phyloP scores from a whole-genome alignment of 352 stramenopile species.

The Globisporangium acanthophoron region DNA sequence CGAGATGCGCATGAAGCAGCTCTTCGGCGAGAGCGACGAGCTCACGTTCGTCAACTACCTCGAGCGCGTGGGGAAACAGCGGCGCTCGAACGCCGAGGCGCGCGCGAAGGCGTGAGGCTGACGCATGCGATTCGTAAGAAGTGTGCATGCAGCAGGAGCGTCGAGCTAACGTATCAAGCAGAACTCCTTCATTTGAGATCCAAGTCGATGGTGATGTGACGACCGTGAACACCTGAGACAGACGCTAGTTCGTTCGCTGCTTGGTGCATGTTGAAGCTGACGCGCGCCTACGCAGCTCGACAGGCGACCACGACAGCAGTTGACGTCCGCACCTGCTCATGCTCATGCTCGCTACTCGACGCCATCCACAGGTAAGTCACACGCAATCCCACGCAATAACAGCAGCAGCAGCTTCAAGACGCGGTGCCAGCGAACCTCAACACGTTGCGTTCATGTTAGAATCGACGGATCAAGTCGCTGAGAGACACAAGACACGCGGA shows the following conservation, averaged over 20 bases:
- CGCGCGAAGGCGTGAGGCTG: conserved; percentile 35
- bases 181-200: too few species aligned
- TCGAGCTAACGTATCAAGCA: neutral
- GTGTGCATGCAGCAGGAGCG: too few species aligned
- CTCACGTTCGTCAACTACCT: conserved; percentile 79
- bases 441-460: conserved; percentile 8
- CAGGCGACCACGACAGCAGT: too few species aligned
- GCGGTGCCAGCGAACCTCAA: neutral
- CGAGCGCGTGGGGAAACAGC: conserved; percentile 69
- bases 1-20: conserved; percentile 88
- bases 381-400: neutral
- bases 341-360: too few species aligned
- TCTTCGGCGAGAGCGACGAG: conserved; percentile 87
- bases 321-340: too few species aligned
- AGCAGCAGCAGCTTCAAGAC: too few species aligned
- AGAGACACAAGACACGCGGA: conserved; percentile 5
- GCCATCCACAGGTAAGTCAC: too few species aligned
- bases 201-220: too few species aligned
- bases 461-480: neutral
- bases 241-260: too few species aligned
- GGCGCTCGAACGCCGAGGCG: conserved; percentile 51
- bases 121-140: too few species aligned
- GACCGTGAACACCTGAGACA: too few species aligned
- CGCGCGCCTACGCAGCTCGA: too few species aligned
- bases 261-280: neutral